Evolutionary conservation across 1,139 yeast genomes (phyloP).

Genomic region (Williopsis jadinii): DNA sequence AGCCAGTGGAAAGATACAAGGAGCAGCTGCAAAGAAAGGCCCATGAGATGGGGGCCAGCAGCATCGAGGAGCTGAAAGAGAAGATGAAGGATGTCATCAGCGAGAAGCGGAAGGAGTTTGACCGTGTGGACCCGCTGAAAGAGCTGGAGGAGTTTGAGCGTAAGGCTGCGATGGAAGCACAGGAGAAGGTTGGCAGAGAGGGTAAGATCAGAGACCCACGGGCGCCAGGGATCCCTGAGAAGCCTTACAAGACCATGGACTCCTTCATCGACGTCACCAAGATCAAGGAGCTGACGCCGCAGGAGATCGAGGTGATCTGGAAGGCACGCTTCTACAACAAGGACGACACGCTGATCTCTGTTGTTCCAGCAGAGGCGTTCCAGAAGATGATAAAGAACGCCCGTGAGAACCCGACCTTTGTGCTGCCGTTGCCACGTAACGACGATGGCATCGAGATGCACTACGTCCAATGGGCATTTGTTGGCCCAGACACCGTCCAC

Average conservation of each 20-base stretch:
- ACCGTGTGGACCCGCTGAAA: conserved; percentile 61
- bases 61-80: conserved; percentile 56
- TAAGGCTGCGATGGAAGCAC: conserved; percentile 25
- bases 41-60: conserved; percentile 35
- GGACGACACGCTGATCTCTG: conserved; percentile 59
- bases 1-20: conserved; percentile 11
- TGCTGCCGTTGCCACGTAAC: conserved; percentile 60
- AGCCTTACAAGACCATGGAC: conserved; percentile 64
- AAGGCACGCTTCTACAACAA: conserved; percentile 70
- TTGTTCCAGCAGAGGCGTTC: conserved; percentile 49
- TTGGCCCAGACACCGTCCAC: conserved; percentile 78
- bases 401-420: conserved; percentile 65
- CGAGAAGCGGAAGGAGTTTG: conserved; percentile 46
- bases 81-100: conserved; percentile 58
- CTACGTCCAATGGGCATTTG: conserved; percentile 90
- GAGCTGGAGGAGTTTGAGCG: conserved; percentile 57
- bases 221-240: conserved; percentile 35
- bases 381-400: conserved; percentile 60
- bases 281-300: conserved; percentile 43
- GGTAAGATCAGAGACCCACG: conserved; percentile 37
- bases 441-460: conserved; percentile 66
- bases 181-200: conserved; percentile 15
- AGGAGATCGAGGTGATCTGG: conserved; percentile 83
- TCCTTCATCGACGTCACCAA: conserved; percentile 70
- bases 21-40: conserved; percentile 45